Conservation (phyloP, 1,284 basidiomycete species). For the Puccinia polysora region DNA sequence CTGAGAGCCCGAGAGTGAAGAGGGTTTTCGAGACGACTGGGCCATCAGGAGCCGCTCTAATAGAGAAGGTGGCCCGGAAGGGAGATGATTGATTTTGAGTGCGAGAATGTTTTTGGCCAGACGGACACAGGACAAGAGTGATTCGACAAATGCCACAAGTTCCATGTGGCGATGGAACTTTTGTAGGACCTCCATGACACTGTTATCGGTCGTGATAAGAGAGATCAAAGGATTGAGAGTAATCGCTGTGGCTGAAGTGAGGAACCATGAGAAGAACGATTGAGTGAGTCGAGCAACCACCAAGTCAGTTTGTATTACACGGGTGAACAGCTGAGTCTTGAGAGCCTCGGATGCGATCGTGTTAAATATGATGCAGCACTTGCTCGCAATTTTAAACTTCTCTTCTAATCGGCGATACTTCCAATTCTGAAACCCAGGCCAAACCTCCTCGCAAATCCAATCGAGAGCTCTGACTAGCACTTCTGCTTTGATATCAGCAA, state of each 20-base stretch:
- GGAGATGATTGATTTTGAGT: constrained; percentile 25
- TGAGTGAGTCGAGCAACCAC: constrained; percentile 10
- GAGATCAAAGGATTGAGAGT: constrained; percentile 41
- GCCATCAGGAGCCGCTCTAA: constrained; percentile 35
- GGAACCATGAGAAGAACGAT: constrained; percentile 24
- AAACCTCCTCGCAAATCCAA: constrained; percentile 42
- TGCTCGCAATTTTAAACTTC: constrained; percentile 38
- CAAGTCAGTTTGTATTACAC: constrained; percentile 24
- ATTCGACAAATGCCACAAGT: constrained; percentile 19
- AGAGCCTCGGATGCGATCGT: constrained; percentile 28
- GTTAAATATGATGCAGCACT: constrained; percentile 27
- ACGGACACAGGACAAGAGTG: background rate
- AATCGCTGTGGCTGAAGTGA: constrained; percentile 30
- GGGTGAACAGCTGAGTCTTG: constrained; percentile 32
- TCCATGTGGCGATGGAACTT: constrained; percentile 29
- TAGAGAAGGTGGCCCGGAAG: constrained; percentile 10
- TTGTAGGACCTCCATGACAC: constrained; percentile 26
- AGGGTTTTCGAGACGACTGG: constrained; percentile 17
- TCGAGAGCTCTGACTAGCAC: constrained; percentile 31
- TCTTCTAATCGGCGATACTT: constrained; percentile 41
- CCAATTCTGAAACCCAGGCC: constrained; percentile 43
- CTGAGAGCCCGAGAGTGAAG: background rate
- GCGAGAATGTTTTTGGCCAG: constrained; percentile 31
- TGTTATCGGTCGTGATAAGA: constrained; percentile 20
- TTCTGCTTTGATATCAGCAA: constrained; percentile 38